phyloP scores from a whole-genome alignment of 2,329 filamentous ascomycete genomes.

The Neofusicoccum cordaticola region DNA sequence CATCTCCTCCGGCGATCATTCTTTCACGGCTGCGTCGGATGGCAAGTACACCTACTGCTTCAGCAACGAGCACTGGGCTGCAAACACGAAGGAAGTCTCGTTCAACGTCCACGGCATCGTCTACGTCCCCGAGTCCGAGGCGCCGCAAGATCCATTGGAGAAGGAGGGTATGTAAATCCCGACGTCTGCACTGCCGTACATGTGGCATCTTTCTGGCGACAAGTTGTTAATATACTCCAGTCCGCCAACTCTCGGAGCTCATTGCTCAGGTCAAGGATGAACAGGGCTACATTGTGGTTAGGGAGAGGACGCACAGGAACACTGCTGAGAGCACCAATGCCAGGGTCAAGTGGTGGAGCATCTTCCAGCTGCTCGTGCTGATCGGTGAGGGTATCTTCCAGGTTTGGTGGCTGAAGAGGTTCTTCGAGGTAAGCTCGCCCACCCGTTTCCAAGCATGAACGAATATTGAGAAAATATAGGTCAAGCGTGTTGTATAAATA shows the following conservation, averaged over 20 bases:
- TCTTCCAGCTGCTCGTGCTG: constrained; percentile 89
- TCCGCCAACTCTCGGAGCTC: constrained; percentile 78
- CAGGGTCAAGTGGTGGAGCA: constrained; percentile 99
- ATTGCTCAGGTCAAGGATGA: constrained; percentile 94
- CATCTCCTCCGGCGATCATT: constrained; percentile 87
- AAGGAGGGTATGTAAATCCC: constrained; percentile 65
- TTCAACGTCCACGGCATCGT: constrained; percentile 99
- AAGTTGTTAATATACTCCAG: constrained; percentile 45
- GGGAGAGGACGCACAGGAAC: constrained; percentile 91
- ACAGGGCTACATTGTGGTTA: constrained; percentile 92
- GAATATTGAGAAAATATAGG: constrained; percentile 38
- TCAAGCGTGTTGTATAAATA: constrained; percentile 61
- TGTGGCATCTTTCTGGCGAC: neutral
- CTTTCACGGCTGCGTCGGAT: constrained; percentile 80
- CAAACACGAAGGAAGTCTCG: constrained; percentile 93
- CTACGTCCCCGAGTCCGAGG: constrained; percentile 87
- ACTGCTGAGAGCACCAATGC: constrained; percentile 98
- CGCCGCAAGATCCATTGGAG: constrained; percentile 83
- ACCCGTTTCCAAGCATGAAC: constrained; percentile 8
- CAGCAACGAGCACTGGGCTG: constrained; percentile 97
- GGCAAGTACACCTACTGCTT: constrained; percentile 97
- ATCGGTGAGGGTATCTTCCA: constrained; percentile 94
- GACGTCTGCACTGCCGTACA: constrained; percentile 10
- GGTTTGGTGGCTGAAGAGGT: constrained; percentile 98
- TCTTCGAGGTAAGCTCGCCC: constrained; percentile 71